Evolutionary conservation across 2,329 filamentous ascomycete species (phyloP).

Genomic region (Escovopsis sp.): DNA sequence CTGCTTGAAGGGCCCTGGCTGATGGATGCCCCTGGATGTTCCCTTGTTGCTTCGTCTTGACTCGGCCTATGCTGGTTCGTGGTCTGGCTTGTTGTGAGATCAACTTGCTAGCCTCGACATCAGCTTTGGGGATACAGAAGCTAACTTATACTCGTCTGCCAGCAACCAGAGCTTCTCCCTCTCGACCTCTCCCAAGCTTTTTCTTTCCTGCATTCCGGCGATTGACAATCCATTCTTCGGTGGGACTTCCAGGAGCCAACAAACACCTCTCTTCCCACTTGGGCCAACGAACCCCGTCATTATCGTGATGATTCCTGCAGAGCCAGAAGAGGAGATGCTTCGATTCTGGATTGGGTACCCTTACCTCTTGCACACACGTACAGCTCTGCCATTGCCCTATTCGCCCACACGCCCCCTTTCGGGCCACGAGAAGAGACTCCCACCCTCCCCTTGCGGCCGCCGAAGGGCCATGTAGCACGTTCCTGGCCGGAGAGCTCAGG

Average conservation of each 20-base stretch:
- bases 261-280: slow-evolving; percentile 12
- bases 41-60: neutral
- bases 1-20: slow-evolving; percentile 1
- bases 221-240: slow-evolving; percentile 13
- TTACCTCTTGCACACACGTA: slow-evolving; percentile 22
- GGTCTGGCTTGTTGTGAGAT: slow-evolving; percentile 3
- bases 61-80: neutral
- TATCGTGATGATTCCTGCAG: slow-evolving; percentile 19
- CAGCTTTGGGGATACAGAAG: slow-evolving; percentile 15
- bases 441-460: slow-evolving; percentile 10
- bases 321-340: slow-evolving; percentile 18
- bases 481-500: slow-evolving; percentile 11
- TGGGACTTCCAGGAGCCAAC: slow-evolving; percentile 18
- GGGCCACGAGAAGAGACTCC: slow-evolving; percentile 2
- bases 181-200: slow-evolving; percentile 11
- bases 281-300: slow-evolving; percentile 16
- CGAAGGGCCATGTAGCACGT: slow-evolving; percentile 10
- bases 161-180: slow-evolving; percentile 8
- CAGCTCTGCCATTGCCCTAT: slow-evolving; percentile 10
- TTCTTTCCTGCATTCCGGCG: slow-evolving; percentile 11
- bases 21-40: neutral
- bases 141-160: slow-evolving; percentile 26
- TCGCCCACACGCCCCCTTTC: slow-evolving; percentile 12
- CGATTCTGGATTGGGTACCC: slow-evolving; percentile 26
- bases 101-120: slow-evolving; percentile 1